Evolutionary conservation across 306 rosid genomes (phyloP).

Genomic region (Prinsepia uniflora): DNA sequence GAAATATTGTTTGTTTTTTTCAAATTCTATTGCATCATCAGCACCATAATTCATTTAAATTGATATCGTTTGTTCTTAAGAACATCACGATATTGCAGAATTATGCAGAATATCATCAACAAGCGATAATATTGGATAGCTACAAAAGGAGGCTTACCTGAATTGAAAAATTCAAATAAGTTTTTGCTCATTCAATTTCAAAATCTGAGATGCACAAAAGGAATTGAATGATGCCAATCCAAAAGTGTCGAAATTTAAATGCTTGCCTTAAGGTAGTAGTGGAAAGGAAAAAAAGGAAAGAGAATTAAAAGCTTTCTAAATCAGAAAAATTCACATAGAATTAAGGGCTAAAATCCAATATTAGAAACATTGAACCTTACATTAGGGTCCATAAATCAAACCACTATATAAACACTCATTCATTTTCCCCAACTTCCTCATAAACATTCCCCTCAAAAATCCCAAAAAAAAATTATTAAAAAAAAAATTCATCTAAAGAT

Average conservation of each 20-base stretch:
- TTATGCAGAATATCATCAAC: too few relatives aligned
- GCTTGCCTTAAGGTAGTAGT: not conserved
- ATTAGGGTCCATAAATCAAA: not conserved
- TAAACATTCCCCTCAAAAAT: not conserved
- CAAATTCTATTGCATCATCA: too few relatives aligned
- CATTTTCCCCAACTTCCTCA: not conserved
- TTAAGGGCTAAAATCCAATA: conserved; percentile 26
- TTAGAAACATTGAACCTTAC: conserved; percentile 30
- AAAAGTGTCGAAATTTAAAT: conserved; percentile 7
- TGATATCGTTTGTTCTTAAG: not conserved
- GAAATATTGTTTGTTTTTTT: too few relatives aligned
- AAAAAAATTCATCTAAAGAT: too few relatives aligned
- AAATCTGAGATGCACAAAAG: not conserved
- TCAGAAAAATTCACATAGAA: conserved; percentile 10
- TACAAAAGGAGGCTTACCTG: not conserved
- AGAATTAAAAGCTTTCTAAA: conserved; percentile 17
- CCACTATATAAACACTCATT: not conserved
- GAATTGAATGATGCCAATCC: conserved; percentile 18
- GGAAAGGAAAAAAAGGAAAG: conserved; percentile 12
- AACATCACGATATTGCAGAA: too few relatives aligned
- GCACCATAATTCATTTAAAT: too few relatives aligned
- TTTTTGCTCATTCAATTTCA: conserved; percentile 13
- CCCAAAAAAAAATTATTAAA: not conserved
- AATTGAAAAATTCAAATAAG: conserved; percentile 9
- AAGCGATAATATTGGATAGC: not conserved